These are phyloP conservation scores for Angophora floribunda DNA, from an alignment of 345 rosid genomes.

Conservation along the genomic window DNA sequence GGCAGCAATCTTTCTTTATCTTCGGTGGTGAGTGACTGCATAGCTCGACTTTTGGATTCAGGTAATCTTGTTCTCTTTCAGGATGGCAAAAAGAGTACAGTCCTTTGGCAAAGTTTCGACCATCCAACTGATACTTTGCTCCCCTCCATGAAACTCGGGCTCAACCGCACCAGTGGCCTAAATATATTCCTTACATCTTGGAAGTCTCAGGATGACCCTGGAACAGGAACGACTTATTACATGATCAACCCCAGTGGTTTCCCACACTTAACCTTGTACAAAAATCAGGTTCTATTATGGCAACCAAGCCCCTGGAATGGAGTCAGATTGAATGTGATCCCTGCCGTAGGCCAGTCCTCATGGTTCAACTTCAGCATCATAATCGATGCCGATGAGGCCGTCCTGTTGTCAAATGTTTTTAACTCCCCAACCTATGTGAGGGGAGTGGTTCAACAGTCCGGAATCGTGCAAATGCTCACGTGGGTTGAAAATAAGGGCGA, in stretches of 20 bases:
- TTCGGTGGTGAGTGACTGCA: not conserved
- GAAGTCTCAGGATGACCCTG: slow-evolving; percentile 14
- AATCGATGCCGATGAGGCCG: not conserved
- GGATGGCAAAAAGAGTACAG: not conserved
- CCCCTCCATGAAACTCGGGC: slow-evolving; percentile 25
- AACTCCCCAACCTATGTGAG: not conserved
- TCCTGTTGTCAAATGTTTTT: not conserved
- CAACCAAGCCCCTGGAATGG: not conserved
- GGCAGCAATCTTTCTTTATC: not conserved
- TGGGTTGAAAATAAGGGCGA: not conserved
- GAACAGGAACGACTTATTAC: slow-evolving; percentile 3
- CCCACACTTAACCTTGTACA: slow-evolving; percentile 10
- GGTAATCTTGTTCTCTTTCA: slow-evolving; percentile 19
- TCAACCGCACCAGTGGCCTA: not conserved
- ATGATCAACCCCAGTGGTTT: slow-evolving; percentile 9
- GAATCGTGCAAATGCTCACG: not conserved
- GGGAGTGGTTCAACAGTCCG: not conserved
- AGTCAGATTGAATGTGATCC: not conserved
- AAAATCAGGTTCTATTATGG: not conserved
- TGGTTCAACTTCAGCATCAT: not conserved
- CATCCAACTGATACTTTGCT: slow-evolving; percentile 23
- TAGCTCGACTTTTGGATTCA: slow-evolving; percentile 15
- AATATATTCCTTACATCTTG: slow-evolving; percentile 15
- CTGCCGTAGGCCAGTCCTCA: not conserved
- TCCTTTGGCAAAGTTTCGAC: slow-evolving; percentile 25